These are phyloP conservation scores for Ganoderma leucocontextum DNA, from an alignment of 1,284 basidiomycete genomes.

Conservation along the genomic window DNA sequence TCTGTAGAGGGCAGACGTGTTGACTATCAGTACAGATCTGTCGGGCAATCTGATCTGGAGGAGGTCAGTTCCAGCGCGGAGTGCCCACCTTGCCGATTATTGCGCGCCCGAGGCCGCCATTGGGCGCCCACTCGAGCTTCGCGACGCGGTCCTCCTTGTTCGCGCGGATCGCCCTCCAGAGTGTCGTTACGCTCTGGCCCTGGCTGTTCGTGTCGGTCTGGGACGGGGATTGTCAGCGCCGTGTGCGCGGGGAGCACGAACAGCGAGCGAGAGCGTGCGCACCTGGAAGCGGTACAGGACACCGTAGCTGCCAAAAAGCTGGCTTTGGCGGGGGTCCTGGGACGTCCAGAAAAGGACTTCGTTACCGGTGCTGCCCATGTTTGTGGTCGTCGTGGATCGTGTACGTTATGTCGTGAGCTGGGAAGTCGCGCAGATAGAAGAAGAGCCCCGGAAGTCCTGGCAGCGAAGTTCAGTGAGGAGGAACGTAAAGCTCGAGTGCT, in stretches of 20 bases:
- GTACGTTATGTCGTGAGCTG: conserved; percentile 33
- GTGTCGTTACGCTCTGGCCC: conserved; percentile 75
- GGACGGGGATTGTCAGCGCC: conserved; percentile 34
- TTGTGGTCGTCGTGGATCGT: conserved; percentile 34
- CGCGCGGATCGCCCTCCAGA: conserved; percentile 77
- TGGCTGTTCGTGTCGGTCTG: conserved; percentile 70
- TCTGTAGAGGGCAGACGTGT: conserved; percentile 50
- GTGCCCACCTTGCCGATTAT: conserved; percentile 77
- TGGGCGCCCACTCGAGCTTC: conserved; percentile 83
- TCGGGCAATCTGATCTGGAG: conserved; percentile 32
- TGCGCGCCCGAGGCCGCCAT: conserved; percentile 81
- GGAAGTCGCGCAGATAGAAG: conserved; percentile 28
- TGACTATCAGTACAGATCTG: conserved; percentile 32
- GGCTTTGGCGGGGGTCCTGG: conserved; percentile 82
- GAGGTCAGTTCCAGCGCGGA: conserved; percentile 6
- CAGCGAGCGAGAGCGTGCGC: conserved; percentile 34
- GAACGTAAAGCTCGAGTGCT: conserved; percentile 41
- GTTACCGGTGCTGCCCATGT: conserved; percentile 63
- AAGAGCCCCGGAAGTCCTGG: conserved; percentile 32
- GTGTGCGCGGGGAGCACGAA: conserved; percentile 12
- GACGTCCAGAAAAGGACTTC: conserved; percentile 87
- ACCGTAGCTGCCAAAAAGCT: conserved; percentile 82
- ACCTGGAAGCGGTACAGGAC: conserved; percentile 84
- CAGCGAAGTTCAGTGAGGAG: conserved; percentile 31
- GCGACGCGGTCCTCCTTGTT: conserved; percentile 86